phyloP scores from a whole-genome alignment of 768 basidiomycete species.

The Lanmaoa pseudosensibilis region DNA sequence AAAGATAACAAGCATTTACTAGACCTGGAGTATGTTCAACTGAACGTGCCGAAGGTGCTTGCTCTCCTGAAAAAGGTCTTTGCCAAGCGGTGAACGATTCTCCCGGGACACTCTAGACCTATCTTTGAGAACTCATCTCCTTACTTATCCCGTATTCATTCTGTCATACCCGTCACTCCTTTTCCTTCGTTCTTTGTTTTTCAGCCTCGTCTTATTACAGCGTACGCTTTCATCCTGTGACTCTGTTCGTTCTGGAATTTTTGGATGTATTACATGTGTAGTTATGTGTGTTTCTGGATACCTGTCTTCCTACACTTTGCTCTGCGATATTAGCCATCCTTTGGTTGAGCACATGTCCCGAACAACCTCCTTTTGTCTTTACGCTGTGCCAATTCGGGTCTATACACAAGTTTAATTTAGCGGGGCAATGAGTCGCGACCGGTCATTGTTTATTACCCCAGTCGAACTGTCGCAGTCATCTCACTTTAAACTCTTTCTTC shows the following conservation, averaged over 20 bases:
- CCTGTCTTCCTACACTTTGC: conserved; percentile 32
- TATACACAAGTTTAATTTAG: too few relatives aligned
- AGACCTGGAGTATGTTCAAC: conserved; percentile 96
- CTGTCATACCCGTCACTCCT: conserved; percentile 33
- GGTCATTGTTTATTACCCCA: background rate
- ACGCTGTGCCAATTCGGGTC: background rate
- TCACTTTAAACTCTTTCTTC: background rate
- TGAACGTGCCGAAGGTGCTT: conserved; percentile 94
- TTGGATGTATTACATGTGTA: conserved; percentile 39
- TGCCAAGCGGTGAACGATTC: conserved; percentile 65
- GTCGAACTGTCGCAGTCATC: background rate
- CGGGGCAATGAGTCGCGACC: background rate
- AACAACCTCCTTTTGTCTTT: background rate
- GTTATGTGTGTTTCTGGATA: conserved; percentile 40
- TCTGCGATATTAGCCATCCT: conserved; percentile 8
- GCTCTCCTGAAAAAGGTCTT: conserved; percentile 93
- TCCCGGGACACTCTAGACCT: conserved; percentile 9
- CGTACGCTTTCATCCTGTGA: conserved; percentile 22
- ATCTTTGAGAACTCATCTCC: conserved; percentile 20
- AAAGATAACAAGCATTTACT: conserved; percentile 97
- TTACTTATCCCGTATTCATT: conserved; percentile 38
- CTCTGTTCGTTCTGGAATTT: conserved; percentile 31
- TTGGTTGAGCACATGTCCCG: background rate
- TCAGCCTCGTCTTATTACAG: conserved; percentile 16
- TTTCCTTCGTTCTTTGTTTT: conserved; percentile 11